phyloP scores from a whole-genome alignment of 192 early-diverging fungal species.

The Gaertneriomyces semiglobifer region DNA sequence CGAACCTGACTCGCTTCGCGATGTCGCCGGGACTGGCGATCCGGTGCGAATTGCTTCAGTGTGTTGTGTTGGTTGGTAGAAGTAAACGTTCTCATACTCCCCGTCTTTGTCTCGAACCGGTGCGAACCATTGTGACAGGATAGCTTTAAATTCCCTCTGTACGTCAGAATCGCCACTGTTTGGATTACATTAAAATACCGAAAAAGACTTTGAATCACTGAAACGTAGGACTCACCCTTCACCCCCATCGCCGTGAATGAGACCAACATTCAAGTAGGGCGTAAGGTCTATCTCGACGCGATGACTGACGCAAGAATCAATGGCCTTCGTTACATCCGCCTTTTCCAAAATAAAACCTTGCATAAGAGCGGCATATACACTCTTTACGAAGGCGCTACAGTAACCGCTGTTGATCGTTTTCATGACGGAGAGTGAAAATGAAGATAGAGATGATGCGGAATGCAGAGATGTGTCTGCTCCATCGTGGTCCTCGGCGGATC shows the following conservation, averaged over 20 bases:
- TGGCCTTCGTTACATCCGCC: constrained; percentile 31
- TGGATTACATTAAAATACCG: too few relatives aligned
- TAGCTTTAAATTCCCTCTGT: constrained; percentile 45
- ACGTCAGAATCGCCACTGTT: constrained; percentile 3
- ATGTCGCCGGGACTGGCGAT: too few relatives aligned
- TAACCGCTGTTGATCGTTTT: constrained; percentile 18
- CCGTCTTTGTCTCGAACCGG: constrained; percentile 41
- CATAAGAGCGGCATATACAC: constrained; percentile 38
- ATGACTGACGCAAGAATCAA: constrained; percentile 28
- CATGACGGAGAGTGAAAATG: constrained; percentile 9
- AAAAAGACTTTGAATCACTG: not conserved
- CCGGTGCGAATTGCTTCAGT: not conserved
- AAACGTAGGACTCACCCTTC: not conserved
- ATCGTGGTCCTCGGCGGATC: not conserved
- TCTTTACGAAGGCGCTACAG: constrained; percentile 32
- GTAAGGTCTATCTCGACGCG: constrained; percentile 43
- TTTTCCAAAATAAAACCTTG: constrained; percentile 30
- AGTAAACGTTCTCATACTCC: constrained; percentile 52
- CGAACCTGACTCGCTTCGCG: too few relatives aligned
- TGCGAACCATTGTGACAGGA: constrained; percentile 62
- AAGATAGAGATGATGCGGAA: not conserved
- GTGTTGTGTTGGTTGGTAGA: constrained; percentile 52
- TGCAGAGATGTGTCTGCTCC: not conserved
- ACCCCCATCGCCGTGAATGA: not conserved
- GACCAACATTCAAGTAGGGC: constrained; percentile 35